Conservation (phyloP, 345 rosid genomes). For the Moricandia moricandioides region DNA sequence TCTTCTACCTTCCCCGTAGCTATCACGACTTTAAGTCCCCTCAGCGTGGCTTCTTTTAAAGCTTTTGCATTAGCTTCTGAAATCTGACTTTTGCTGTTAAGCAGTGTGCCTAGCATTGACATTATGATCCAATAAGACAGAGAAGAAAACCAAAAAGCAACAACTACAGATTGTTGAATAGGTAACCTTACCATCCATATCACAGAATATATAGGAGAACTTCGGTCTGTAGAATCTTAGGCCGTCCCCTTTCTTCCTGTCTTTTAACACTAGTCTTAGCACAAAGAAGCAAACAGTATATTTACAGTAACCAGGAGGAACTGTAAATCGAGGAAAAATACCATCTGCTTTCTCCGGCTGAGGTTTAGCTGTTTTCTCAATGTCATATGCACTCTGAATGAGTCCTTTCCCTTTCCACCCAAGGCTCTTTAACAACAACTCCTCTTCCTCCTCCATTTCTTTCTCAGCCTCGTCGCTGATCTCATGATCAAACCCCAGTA, state of each 20-base stretch:
- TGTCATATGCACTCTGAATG: slow-evolving; percentile 75
- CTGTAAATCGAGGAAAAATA: slow-evolving; percentile 34
- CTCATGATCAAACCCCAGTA: slow-evolving; percentile 96
- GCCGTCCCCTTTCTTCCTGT: slow-evolving; percentile 86
- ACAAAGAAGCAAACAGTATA: slow-evolving; percentile 19
- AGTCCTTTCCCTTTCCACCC: slow-evolving; percentile 97
- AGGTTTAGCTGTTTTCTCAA: slow-evolving; percentile 36
- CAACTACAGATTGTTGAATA: slow-evolving; percentile 14
- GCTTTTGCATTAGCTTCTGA: slow-evolving; percentile 68
- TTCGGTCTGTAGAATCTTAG: slow-evolving; percentile 86
- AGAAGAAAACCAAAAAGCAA: slow-evolving; percentile 10
- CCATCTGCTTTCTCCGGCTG: slow-evolving; percentile 56
- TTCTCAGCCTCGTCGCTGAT: slow-evolving; percentile 85
- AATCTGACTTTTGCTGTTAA: slow-evolving; percentile 76
- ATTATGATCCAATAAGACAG: slow-evolving; percentile 21
- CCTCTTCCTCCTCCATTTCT: slow-evolving; percentile 95
- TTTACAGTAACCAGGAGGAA: slow-evolving; percentile 7
- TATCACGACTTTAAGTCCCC: slow-evolving; percentile 87
- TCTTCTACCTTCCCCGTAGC: slow-evolving; percentile 85
- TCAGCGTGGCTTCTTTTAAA: slow-evolving; percentile 74
- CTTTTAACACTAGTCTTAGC: slow-evolving; percentile 55
- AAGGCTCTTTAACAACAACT: slow-evolving; percentile 64
- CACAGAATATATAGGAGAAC: slow-evolving; percentile 93
- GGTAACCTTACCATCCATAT: slow-evolving; percentile 83
- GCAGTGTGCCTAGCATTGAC: slow-evolving; percentile 63